Conservation (phyloP, 2,329 filamentous ascomycete genomes). For the Penicillium sp. region DNA sequence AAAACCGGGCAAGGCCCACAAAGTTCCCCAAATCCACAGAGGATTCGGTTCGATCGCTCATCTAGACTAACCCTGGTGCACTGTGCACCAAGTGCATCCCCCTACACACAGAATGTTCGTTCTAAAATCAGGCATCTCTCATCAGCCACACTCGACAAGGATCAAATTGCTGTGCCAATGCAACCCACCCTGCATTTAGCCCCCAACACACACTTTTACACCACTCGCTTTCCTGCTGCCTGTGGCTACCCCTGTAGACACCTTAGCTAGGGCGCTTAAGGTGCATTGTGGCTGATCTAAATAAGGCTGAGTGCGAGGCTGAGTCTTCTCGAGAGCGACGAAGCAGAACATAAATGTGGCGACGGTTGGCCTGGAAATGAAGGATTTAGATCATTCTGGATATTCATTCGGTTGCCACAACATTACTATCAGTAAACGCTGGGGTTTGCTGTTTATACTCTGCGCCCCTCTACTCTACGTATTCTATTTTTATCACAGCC, state of each 20-base stretch:
- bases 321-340: background rate
- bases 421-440: background rate
- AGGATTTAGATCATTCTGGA: background rate
- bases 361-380: constrained; percentile 3
- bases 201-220: background rate
- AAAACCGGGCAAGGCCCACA: no score
- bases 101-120: background rate
- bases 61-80: background rate
- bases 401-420: background rate
- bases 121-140: background rate
- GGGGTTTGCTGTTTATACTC: background rate
- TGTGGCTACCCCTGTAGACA: background rate
- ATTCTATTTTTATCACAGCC: background rate
- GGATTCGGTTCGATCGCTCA: background rate
- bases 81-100: no score
- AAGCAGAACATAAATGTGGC: background rate
- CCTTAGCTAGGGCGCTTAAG: background rate
- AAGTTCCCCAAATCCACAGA: background rate
- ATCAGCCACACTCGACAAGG: constrained; percentile 1
- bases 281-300: background rate
- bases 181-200: background rate
- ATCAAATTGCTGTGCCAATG: background rate
- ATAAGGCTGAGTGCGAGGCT: background rate
- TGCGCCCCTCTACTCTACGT: background rate
- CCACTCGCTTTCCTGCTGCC: background rate